Percentiles rank a stretch among this genome's conserved stretches.
phyloP scores from a whole-genome alignment of 345 rosid genomes.

The Leavenworthia alabamica region DNA sequence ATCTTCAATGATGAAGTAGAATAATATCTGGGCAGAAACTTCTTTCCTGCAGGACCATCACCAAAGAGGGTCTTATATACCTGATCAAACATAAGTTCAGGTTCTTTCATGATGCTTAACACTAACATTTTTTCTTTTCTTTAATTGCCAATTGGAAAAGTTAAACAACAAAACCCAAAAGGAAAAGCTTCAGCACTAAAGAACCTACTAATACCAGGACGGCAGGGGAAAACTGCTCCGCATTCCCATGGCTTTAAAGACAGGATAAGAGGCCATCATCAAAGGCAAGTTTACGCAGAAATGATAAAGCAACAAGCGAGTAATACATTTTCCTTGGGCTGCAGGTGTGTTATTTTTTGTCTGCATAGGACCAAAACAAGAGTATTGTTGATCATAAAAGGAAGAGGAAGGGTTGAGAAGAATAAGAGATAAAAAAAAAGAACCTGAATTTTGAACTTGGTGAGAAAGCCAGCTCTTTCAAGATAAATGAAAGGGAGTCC shows the following conservation, averaged over 20 bases:
- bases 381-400: background rate
- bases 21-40: conserved; percentile 61
- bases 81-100: conserved; percentile 26
- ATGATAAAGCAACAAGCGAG: conserved; percentile 73
- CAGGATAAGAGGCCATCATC: conserved; percentile 81
- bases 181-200: conserved; percentile 35
- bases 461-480: conserved; percentile 85
- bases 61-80: conserved; percentile 27
- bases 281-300: conserved; percentile 85
- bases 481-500: conserved; percentile 90
- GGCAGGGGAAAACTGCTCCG: conserved; percentile 85
- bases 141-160: conserved; percentile 13
- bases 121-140: conserved; percentile 6
- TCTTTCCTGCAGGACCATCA: conserved; percentile 64
- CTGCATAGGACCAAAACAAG: conserved; percentile 41
- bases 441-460: conserved; percentile 96
- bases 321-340: conserved; percentile 91
- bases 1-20: conserved; percentile 97
- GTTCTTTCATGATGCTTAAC: conserved; percentile 32
- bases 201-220: conserved; percentile 96
- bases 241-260: conserved; percentile 94
- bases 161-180: conserved; percentile 28
- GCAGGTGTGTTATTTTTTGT: conserved; percentile 76
- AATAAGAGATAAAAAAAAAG: conserved; percentile 3
- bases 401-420: background rate